These are phyloP conservation scores for Neoboletus magnificus DNA, from an alignment of 768 basidiomycete species.

Conservation along the genomic window DNA sequence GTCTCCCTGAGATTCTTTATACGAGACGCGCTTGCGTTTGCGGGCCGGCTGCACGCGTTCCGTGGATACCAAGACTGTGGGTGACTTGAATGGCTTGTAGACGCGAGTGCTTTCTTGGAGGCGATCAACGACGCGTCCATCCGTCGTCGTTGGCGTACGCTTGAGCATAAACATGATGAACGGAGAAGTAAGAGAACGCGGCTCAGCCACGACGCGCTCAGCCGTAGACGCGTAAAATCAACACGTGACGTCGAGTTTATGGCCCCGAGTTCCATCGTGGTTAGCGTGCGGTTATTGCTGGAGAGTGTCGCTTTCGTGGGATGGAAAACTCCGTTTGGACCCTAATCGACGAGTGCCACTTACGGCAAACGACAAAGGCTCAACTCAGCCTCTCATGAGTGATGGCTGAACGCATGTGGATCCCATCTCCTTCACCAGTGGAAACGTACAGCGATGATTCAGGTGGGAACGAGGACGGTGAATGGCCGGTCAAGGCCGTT, in stretches of 20 bases:
- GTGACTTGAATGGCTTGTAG: conserved; percentile 80
- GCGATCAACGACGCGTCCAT: conserved; percentile 65
- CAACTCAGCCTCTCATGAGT: neutral
- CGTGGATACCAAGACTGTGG: conserved; percentile 43
- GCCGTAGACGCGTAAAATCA: conserved; percentile 5
- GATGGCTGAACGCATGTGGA: conserved; percentile 20
- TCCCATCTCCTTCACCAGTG: conserved; percentile 28
- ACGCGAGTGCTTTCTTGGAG: conserved; percentile 70
- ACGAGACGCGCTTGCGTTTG: conserved; percentile 86
- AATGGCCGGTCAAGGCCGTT: conserved; percentile 29
- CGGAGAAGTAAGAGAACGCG: neutral
- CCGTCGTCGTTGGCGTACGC: conserved; percentile 63
- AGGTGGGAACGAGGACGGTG: conserved; percentile 29
- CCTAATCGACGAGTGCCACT: neutral
- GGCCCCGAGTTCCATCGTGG: neutral
- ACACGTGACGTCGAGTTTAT: no score
- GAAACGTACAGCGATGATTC: conserved; percentile 33
- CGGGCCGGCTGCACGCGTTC: conserved; percentile 63
- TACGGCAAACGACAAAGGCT: neutral
- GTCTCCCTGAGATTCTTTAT: conserved; percentile 66
- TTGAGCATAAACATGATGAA: conserved; percentile 54
- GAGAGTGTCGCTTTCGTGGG: neutral
- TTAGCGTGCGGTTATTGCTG: neutral
- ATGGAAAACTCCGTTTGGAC: neutral
- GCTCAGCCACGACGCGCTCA: conserved; percentile 6